Evolutionary conservation across 2,329 filamentous ascomycete genomes (phyloP).

Genomic region (Aureobasidium sp.): DNA sequence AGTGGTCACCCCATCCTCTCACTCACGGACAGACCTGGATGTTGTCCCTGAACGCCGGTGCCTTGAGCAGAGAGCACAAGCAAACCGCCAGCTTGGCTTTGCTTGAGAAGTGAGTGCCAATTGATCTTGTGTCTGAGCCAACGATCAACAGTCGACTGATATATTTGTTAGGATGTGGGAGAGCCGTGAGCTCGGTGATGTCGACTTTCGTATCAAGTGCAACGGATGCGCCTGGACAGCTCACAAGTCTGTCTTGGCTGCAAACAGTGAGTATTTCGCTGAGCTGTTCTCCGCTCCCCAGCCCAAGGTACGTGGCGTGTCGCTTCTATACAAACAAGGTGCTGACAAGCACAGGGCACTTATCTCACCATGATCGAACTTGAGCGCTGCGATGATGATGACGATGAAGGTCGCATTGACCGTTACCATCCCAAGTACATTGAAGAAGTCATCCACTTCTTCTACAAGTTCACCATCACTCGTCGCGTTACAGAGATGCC

Average conservation of each 20-base stretch:
- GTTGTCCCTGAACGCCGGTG: background rate
- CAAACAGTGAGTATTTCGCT: constrained; percentile 1
- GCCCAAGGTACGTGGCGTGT: background rate
- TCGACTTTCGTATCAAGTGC: background rate
- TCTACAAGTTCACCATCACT: background rate
- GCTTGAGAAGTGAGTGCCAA: background rate
- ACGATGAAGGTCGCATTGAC: background rate
- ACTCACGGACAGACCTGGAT: background rate
- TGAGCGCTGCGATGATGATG: background rate
- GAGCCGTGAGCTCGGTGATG: background rate
- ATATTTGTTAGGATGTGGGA: background rate
- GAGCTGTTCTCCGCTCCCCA: background rate
- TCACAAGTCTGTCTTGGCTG: background rate
- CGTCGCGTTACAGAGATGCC: background rate
- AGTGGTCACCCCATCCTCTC: background rate
- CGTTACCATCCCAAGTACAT: background rate
- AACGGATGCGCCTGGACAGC: background rate
- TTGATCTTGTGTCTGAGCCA: too few species aligned
- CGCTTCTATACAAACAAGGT: background rate
- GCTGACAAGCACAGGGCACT: background rate
- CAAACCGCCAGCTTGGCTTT: background rate
- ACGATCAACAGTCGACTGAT: background rate
- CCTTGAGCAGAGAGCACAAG: background rate
- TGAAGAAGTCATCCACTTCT: constrained; percentile 3
- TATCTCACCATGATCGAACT: constrained; percentile 5